Conservation (phyloP, 768 basidiomycete species). For the Boletus rubroflammeus region DNA sequence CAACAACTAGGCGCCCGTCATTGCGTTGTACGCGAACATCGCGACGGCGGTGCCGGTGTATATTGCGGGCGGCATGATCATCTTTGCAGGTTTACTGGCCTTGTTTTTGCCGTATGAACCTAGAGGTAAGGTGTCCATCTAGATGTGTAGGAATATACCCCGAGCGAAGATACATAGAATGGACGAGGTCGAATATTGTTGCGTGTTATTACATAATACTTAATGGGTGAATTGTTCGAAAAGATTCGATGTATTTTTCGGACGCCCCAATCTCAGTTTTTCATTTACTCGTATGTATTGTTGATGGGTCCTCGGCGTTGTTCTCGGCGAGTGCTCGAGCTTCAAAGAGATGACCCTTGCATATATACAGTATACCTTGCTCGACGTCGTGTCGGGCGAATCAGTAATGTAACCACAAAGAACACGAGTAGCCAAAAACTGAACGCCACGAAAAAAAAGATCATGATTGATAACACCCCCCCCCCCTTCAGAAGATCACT, state of each 20-base stretch:
- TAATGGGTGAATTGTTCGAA: background rate
- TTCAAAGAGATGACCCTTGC: background rate
- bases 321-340: too few species aligned
- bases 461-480: background rate
- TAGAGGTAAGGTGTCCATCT: constrained; percentile 69
- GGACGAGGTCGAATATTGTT: background rate
- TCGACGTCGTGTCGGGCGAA: background rate
- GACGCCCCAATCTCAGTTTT: background rate
- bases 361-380: too few species aligned
- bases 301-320: background rate
- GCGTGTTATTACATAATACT: too few species aligned
- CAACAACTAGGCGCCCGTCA: constrained; percentile 55
- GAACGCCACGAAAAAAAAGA: too few species aligned
- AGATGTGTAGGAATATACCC: constrained; percentile 10
- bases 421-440: too few species aligned
- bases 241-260: background rate
- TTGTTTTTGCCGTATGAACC: constrained; percentile 72
- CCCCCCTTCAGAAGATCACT: constrained; percentile 24
- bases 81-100: constrained; percentile 56
- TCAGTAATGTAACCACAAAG: background rate
- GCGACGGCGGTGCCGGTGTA: constrained; percentile 67
- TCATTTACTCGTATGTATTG: background rate
- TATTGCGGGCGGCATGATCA: constrained; percentile 60
- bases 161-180: background rate
- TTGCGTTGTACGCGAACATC: constrained; percentile 66